These are phyloP conservation scores for Filosporella fistucella DNA, from an alignment of 495 filamentous ascomycete genomes.

Conservation along the genomic window DNA sequence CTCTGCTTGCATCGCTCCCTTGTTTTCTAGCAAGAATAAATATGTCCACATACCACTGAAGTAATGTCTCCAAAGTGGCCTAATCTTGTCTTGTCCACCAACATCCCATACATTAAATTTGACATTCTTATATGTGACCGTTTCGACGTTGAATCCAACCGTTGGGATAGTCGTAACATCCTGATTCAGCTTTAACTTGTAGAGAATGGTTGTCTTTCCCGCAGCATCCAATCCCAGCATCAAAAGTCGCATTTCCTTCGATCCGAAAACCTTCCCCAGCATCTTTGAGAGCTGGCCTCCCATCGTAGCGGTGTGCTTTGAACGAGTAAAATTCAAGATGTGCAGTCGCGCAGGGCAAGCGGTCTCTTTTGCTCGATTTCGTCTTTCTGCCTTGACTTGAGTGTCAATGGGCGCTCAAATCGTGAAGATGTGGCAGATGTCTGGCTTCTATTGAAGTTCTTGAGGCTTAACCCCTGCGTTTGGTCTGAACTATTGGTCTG, in stretches of 20 bases:
- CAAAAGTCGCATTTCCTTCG: slow-evolving; percentile 95
- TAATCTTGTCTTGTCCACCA: slow-evolving; percentile 98
- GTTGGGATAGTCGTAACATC: slow-evolving; percentile 99
- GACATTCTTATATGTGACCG: slow-evolving; percentile 98
- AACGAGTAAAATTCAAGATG: not conserved
- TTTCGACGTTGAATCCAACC: slow-evolving; percentile 99
- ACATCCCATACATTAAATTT: slow-evolving; percentile 99
- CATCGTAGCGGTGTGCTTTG: slow-evolving; percentile 44
- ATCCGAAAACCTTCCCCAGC: slow-evolving; percentile 97
- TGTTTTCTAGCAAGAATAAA: too few species aligned
- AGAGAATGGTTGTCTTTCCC: slow-evolving; percentile 99
- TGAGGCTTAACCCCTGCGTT: too few species aligned
- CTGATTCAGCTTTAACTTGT: slow-evolving; percentile 97
- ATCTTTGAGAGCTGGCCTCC: slow-evolving; percentile 80
- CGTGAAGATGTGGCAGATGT: not conserved
- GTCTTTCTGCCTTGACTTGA: too few species aligned
- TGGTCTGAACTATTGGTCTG: too few species aligned
- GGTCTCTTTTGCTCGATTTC: not conserved
- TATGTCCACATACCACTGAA: slow-evolving; percentile 88
- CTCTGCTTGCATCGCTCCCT: not conserved
- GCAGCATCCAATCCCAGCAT: slow-evolving; percentile 98
- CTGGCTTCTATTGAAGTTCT: not conserved
- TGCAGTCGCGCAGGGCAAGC: not conserved
- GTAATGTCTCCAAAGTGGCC: slow-evolving; percentile 97
- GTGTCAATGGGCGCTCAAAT: not conserved